Evolutionary conservation across 2,329 filamentous ascomycete species (phyloP), one percentile per base, ranked within the genome.

Genomic region (Venturia effusa): DNA sequence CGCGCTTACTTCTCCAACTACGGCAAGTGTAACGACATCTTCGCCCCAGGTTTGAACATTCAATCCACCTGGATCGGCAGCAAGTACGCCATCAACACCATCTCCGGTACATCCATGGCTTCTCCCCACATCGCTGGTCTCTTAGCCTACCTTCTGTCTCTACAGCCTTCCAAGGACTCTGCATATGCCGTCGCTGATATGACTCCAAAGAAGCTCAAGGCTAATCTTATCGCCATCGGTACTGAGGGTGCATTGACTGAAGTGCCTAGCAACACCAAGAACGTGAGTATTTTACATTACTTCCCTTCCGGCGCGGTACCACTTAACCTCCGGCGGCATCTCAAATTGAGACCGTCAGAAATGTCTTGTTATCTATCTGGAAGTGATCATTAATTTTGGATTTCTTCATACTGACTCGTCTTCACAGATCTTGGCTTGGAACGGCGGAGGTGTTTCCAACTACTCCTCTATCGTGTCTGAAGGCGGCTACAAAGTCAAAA

Each of bases 1-100:
- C 93, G 94, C 79, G 94, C 94, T 69, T 99, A 97, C 86, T 99
- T 99, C 87, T 99, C 95, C 86, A 99, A 99, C 89, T 97, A 88
- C 78, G 94, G 94, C 78, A 94, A 93, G 84, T 99, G 94, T 85
- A 96, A 93, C 76, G 94, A 99, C 79, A 96, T 99, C 83, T 99
- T 99, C 73, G 94, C 92, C 68, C 94, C 94, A 66, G 94, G 94
- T 74, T 84, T 97, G 73, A 96, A 92, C 87, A 96, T 99, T 72
- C 85, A 90, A 72, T 99, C 94, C 69, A 97, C 94, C 76, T 99
- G 94, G 94, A 96, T 96, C 72, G 94, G 95, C 75, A 93, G 88
- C 85, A 89, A 94, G 79, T 88, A 93, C 73, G 93, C 94, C 73
- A 86, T 91, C 81, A 99, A 99, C 87, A 97, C 91, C 80, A 99